phyloP scores from a whole-genome alignment of 2,329 filamentous ascomycete species.

The Apiospora pterosperma region DNA sequence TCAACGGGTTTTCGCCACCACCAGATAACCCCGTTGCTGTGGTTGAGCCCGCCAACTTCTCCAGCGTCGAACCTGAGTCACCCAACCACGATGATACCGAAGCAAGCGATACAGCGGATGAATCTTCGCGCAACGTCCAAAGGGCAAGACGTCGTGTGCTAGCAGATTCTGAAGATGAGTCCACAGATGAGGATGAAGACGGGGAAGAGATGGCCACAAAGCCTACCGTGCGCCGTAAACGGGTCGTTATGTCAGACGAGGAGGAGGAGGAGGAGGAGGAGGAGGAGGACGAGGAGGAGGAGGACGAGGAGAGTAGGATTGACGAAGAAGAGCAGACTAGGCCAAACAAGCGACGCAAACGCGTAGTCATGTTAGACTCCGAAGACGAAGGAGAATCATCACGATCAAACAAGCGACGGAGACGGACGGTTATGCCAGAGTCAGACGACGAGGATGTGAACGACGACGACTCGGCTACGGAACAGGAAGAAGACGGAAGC shows the following conservation, averaged over 20 bases:
- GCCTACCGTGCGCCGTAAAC: not conserved
- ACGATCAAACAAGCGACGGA: not conserved
- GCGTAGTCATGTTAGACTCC: not conserved
- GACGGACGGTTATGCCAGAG: not conserved
- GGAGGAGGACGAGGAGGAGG: not conserved
- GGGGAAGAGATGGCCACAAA: not conserved
- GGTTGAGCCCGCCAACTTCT: slow-evolving; percentile 13
- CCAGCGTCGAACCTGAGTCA: slow-evolving; percentile 3
- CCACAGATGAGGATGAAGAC: not conserved
- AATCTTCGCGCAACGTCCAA: not conserved
- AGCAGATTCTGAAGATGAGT: not conserved
- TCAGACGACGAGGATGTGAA: not conserved
- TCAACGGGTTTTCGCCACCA: slow-evolving; percentile 21
- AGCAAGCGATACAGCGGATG: not conserved
- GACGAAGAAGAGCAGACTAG: not conserved
- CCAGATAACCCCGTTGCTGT: slow-evolving; percentile 13
- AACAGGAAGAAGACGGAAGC: not conserved
- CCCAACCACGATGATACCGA: slow-evolving; percentile 2
- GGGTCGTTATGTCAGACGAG: not conserved
- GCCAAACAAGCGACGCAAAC: not conserved
- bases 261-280: not conserved
- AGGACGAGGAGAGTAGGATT: not conserved
- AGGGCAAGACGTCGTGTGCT: not conserved
- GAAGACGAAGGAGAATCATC: not conserved
- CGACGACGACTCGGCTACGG: not conserved